A percentile compares a stretch with the other conserved stretches of the same genome.
These are phyloP conservation scores for Cryptococcus floricola DNA, from an alignment of 1,284 basidiomycete species.

Conservation along the genomic window DNA sequence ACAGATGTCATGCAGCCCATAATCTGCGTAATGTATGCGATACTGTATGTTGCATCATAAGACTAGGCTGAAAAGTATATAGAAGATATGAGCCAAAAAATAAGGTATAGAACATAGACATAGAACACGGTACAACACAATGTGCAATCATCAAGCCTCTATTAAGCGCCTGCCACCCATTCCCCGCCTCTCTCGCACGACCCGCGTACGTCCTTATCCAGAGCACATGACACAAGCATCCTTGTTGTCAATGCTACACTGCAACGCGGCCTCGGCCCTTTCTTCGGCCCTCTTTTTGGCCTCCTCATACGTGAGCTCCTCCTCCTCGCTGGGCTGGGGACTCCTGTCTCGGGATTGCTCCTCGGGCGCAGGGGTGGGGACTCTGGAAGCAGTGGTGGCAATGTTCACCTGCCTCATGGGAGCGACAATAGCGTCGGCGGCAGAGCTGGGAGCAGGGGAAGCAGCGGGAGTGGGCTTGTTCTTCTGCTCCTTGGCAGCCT, in stretches of 20 bases:
- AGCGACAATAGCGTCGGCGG: conserved; percentile 28
- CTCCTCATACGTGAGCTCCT: conserved; percentile 51
- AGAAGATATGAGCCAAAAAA: background rate
- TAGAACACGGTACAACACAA: conserved; percentile 3
- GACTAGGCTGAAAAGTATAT: background rate
- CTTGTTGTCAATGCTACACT: conserved; percentile 52
- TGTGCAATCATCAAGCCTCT: background rate
- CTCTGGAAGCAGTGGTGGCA: conserved; percentile 34
- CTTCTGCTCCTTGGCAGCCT: conserved; percentile 45
- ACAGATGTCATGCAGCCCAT: too few species aligned
- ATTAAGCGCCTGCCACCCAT: background rate
- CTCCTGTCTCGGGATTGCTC: conserved; percentile 14
- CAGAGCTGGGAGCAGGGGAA: conserved; percentile 11
- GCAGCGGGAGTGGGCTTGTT: conserved; percentile 17
- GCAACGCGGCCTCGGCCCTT: conserved; percentile 48
- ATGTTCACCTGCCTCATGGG: conserved; percentile 42
- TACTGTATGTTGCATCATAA: background rate
- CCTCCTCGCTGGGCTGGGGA: conserved; percentile 40
- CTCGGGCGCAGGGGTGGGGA: conserved; percentile 20
- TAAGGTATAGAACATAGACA: background rate
- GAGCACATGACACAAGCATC: conserved; percentile 51
- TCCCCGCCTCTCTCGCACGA: background rate
- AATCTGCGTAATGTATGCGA: background rate
- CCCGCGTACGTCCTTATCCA: conserved; percentile 25
- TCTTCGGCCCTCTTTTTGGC: conserved; percentile 49